Base-by-base conservation (phyloP, 345 rosid species). In the Xanthoceras sorbifolium region DNA sequence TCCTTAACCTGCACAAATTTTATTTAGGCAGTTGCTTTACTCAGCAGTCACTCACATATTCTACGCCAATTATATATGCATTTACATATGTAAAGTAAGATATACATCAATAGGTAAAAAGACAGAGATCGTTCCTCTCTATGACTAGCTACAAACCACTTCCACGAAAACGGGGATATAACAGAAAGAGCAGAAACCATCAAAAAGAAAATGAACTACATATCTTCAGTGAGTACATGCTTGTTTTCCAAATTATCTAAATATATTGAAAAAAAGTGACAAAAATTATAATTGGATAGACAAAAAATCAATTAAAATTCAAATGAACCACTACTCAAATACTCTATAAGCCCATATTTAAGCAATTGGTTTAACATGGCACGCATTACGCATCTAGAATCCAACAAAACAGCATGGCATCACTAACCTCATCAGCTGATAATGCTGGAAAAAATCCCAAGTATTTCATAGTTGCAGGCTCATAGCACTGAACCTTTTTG, bases 381-480 rank as follows among this genome's bases (percentile, higher is more conserved):
- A 31, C 18, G 9, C 10, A 70, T 11, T 9, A 31, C 17, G 4
- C 60, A 54, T 18, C 60, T 54, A 22, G 60, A 34, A 18, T 38
- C 14, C 46, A 36, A 32, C 25, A 61, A 20, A 20, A 5, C 1
- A n/a, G 42, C 15, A 6, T 9, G 54, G 23, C 52, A 44, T 63
- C 73, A 74, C 90, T 77, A 83, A 96, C 99, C 97, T 93, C 99
- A 23, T 61, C 57, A 59, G 88, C 77, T 0, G 92, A 88, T 72
- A 93, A 81, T 54, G 97, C 97, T 2, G 94, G 97, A 67, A 85
- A 88, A 78, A 7, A 90, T 85, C 99, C 99, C 82, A 96, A 83
- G 86, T 96, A 96, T 74, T 89, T 96, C 99, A 92, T 93, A 9
- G 99, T 93, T 29, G 99, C 98, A 75, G 99, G 99, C 81, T 96